These are phyloP conservation scores for Pyrenochaeta sp. DNA, from an alignment of 2,329 filamentous ascomycete species.

Conservation along the genomic window DNA sequence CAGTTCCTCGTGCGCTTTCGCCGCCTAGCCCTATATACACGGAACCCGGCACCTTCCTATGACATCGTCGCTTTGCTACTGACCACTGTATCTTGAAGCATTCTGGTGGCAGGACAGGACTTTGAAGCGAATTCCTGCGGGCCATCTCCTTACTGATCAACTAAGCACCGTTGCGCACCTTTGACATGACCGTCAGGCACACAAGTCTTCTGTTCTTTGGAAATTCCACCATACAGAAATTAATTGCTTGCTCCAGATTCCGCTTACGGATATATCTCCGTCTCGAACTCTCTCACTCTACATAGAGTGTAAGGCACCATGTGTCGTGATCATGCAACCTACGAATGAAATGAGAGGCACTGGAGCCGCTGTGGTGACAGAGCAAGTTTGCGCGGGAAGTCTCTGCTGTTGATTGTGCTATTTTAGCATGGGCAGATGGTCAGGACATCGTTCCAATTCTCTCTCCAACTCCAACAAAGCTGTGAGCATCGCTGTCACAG, in stretches of 20 bases:
- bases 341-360: constrained; percentile 8
- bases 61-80: constrained; percentile 6
- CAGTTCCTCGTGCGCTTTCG: constrained; percentile 4
- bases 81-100: background rate
- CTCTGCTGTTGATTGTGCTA: background rate
- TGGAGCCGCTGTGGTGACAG: background rate
- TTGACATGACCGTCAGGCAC: background rate
- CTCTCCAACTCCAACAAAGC: background rate
- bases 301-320: constrained; percentile 14
- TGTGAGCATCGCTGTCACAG: background rate
- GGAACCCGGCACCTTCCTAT: constrained; percentile 10
- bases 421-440: background rate
- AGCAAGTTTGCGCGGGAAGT: background rate
- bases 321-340: constrained; percentile 7
- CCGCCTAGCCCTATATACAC: constrained; percentile 8
- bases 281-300: constrained; percentile 25
- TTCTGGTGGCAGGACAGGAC: background rate
- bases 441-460: background rate
- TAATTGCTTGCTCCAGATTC: constrained; percentile 19
- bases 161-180: background rate
- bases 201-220: background rate
- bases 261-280: constrained; percentile 27
- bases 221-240: constrained; percentile 3
- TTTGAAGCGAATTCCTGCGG: background rate
- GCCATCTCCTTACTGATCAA: background rate